Evolutionary conservation across 2,329 filamentous ascomycete species (phyloP), one percentile per base, ranked within the genome.

Genomic region (Venturia aucupariae): DNA sequence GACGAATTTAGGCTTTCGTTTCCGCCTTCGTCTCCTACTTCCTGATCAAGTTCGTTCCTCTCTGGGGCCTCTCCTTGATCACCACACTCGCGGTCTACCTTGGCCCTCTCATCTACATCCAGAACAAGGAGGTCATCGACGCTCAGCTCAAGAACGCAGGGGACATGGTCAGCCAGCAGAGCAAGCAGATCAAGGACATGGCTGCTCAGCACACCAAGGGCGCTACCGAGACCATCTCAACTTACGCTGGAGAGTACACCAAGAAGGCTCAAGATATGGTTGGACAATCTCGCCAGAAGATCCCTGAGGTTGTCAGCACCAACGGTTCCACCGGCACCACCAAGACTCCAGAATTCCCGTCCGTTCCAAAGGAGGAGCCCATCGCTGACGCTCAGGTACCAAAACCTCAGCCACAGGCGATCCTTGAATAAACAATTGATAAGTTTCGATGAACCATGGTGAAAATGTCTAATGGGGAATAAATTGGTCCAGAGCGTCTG

Each of bases 91-190:
- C 82, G 68, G 75, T 82, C 71, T 88, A 84, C 77, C 77, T 87
- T 64, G 80, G 77, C 51, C 85, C 85, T 62, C 78, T 88, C 65
- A 70, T 85, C 72, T 88, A 88, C 77, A 80, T 87, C 71, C 81
- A 80, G 77, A 87, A 88, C 80, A 82, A 83, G 71, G 84, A 86
- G 68, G 70, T 84, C 68, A 87, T 88, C 68, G 85, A 88, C 69
- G 76, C 78, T 64, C 83, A 87, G 69, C 76, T 87, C 61, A 75
- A 80, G 69, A 79, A 84, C 69, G 77, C 79, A 54, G 77, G 80
- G 70, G 73, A 81, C 63, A 74, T 86, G 67, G 77, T 85, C 70
- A 81, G 78, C 72, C 75, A 81, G 70, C 85, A 87, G 73, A 81
- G 84, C 39, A 78, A 76, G 65, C 85, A 87, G 71, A 75, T 86